phyloP scores from a whole-genome alignment of 345 rosid species.

The Camelina sativa region DNA sequence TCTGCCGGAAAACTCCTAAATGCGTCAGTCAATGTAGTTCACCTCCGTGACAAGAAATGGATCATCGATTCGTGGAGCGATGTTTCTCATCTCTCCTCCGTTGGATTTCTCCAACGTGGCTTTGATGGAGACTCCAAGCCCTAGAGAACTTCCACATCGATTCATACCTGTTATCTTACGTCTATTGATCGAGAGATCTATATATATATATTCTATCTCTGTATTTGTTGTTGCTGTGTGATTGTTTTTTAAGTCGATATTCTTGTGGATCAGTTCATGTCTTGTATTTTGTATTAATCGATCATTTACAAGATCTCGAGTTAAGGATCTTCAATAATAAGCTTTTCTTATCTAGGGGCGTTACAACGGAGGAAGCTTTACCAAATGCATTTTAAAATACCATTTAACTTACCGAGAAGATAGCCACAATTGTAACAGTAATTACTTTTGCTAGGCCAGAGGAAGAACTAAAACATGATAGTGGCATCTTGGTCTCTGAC shows the following conservation, averaged over 20 bases:
- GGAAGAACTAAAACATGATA: conserved; percentile 5
- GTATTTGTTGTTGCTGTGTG: conserved; percentile 3
- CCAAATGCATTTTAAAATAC: neutral
- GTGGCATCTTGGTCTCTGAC: neutral
- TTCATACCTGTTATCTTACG: neutral
- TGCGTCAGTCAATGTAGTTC: conserved; percentile 47
- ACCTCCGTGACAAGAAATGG: conserved; percentile 32
- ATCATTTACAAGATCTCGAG: neutral
- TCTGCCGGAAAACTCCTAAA: conserved; percentile 44
- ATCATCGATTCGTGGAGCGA: conserved; percentile 43
- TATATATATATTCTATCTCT: neutral
- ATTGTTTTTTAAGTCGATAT: neutral
- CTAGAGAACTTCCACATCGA: conserved; percentile 13
- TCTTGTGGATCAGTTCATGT: conserved; percentile 16
- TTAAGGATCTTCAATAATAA: too few relatives aligned
- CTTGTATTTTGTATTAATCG: neutral
- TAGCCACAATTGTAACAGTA: neutral
- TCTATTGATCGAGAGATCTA: neutral
- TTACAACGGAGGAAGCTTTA: neutral
- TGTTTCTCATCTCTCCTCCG: conserved; percentile 42
- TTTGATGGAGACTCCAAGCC: conserved; percentile 44
- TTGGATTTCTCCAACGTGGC: conserved; percentile 49
- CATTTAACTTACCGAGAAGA: conserved; percentile 20
- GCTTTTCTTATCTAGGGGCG: too few relatives aligned
- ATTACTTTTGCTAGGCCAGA: neutral